Base-by-base conservation (phyloP, 2,329 filamentous ascomycete genomes). In the Bipolaris gigantea region DNA sequence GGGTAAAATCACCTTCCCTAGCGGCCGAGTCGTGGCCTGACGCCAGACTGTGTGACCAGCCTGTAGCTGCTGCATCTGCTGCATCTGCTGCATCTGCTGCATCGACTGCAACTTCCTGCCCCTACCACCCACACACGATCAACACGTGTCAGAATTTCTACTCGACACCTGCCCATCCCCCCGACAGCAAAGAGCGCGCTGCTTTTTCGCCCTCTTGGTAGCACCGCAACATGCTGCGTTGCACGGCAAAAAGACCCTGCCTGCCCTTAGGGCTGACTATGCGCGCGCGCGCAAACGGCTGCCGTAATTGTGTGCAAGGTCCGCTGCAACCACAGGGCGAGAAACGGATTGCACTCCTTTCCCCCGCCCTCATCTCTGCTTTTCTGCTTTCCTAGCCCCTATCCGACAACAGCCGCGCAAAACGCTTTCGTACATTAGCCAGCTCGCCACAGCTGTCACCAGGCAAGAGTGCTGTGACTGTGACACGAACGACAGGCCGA, bases 31-130 rank as follows among this genome's bases (percentile, higher is more conserved):
- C 60, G 59, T 55, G 59, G 57, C 61, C 60, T 56, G 58, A 55
- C 52, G 48, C 39, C 57, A 45, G 56, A 57, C 48, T 55, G 56
- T 60, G 64, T 65, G 53, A 65, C 66, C 49, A 57, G 56, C 41
- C 60, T 65, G 62, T 64, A 59, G 59, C 58, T 61, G 49, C 36
- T 57, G 51, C 50, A 60, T 62, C 59, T 59, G 55, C 56, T 57
- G 57, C 44, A 52, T n/a, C 40, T 23, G n/a, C 60, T 65, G 62
- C 63, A 59, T 58, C 58, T 61, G 49, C 36, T 57, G 51, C 50
- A 60, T 62, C 59, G 59, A 56, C 56, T 57, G 57, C 44, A 52
- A 19, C 40, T 23, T 50, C 19, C 39, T 42, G 45, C 47, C 35
- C 34, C 23, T 40, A 34, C 33, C 32, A 41, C 32, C 42, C 21